Base-by-base conservation (phyloP, 75 land plant species). In the Selaginella moellendorffii region DNA sequence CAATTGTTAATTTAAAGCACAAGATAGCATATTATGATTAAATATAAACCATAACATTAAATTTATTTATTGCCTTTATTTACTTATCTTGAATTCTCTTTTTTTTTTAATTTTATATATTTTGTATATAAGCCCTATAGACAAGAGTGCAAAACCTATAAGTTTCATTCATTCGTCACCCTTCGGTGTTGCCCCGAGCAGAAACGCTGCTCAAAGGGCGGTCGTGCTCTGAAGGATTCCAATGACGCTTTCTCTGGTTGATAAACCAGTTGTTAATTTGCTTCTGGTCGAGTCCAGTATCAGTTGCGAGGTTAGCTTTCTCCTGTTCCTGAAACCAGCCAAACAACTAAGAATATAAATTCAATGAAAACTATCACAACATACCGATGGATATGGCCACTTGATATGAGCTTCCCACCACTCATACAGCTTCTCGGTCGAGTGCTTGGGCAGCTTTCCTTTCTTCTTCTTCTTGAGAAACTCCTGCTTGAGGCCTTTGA, bases 221-320 rank as follows among this genome's bases (percentile, higher is more conserved):
- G 46, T 36, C 14, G 46, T 36, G 5, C n/a, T n/a, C n/a, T n/a
- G n/a, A n/a, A n/a, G 46, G 46, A 36, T 36, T 36, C 59, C 59
- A 56, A 21, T 56, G 59, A 5, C 59, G 5, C 24, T 56, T 56
- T 24, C 59, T 56, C n/a, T 56, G 59, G 24, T 56, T 56, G 5
- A 56, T 56, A 56, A 56, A 56, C 59, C 59, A 56, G 59, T 56
- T 56, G 59, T 56, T 56, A 2, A 56, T 56, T 24, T 56, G 59
- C 59, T 56, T 56, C 9, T 5, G 59, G 24, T 56, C 24, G 8
- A 56, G 21, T n/a, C n/a, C 59, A 9, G 59, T 56, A 21, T 2
- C 5, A 2, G 5, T 8, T 2, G 59, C 59, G 2, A 56, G 21
- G 21, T 24, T 19, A 8, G 59, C 59, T 18, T 56, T 56, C 24